These are phyloP conservation scores for Fusarium sp. DNA, from an alignment of 2,329 filamentous ascomycete species.

Conservation along the genomic window DNA sequence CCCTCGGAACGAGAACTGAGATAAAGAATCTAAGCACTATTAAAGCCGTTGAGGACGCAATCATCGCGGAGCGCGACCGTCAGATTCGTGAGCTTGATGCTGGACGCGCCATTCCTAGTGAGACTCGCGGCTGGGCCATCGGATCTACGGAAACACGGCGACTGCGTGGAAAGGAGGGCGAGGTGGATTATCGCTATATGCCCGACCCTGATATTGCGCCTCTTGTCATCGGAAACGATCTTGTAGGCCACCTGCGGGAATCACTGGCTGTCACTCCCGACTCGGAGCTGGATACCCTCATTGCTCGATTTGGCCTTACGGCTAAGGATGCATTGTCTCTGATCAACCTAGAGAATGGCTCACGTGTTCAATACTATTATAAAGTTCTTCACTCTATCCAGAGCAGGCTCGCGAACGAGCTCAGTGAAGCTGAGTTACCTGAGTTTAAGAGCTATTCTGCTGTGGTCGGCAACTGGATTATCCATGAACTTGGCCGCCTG, in stretches of 20 bases:
- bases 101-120: slow-evolving; percentile 81
- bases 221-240: slow-evolving; percentile 77
- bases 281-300: slow-evolving; percentile 72
- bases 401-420: slow-evolving; percentile 45
- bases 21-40: slow-evolving; percentile 98
- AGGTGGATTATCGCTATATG: slow-evolving; percentile 99
- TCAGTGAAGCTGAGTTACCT: slow-evolving; percentile 31
- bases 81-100: slow-evolving; percentile 85
- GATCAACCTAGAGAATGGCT: slow-evolving; percentile 81
- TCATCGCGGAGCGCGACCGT: slow-evolving; percentile 88
- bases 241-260: slow-evolving; percentile 73
- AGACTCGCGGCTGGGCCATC: slow-evolving; percentile 93
- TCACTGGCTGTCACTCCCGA: slow-evolving; percentile 82
- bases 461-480: slow-evolving; percentile 74
- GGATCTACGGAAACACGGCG: slow-evolving; percentile 84
- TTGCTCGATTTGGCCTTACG: slow-evolving; percentile 74
- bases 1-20: slow-evolving; percentile 88
- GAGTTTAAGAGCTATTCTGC: slow-evolving; percentile 57
- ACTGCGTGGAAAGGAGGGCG: slow-evolving; percentile 92
- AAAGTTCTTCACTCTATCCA: slow-evolving; percentile 68
- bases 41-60: slow-evolving; percentile 94
- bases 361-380: slow-evolving; percentile 85
- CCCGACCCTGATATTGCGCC: slow-evolving; percentile 92
- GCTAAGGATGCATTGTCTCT: slow-evolving; percentile 87
- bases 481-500: slow-evolving; percentile 80